phyloP scores from a whole-genome alignment of 495 filamentous ascomycete species.

The Talaromyces nanjingensis region DNA sequence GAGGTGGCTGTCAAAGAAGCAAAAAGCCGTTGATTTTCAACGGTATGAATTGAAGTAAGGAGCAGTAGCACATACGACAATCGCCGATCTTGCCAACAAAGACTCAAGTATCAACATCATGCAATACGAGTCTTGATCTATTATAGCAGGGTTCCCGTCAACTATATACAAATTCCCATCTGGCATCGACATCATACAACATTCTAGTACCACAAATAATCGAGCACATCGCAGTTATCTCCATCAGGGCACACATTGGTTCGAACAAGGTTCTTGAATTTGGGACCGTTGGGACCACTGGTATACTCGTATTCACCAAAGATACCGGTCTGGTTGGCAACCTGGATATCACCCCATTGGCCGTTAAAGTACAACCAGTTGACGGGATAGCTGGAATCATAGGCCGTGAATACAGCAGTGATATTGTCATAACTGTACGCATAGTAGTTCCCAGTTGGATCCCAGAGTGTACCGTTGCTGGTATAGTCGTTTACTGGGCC shows the following conservation, averaged over 20 bases:
- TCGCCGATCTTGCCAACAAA: neutral
- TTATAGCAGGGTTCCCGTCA: neutral
- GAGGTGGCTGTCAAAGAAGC: neutral
- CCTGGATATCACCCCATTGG: constrained; percentile 51
- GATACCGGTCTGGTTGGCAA: constrained; percentile 42
- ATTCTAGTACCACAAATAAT: neutral
- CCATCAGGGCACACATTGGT: constrained; percentile 33
- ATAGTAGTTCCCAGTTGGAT: constrained; percentile 44
- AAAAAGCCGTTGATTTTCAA: neutral
- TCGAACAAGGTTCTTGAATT: constrained; percentile 44
- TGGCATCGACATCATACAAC: neutral
- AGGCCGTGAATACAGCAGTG: constrained; percentile 34
- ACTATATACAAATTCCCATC: neutral
- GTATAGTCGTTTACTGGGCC: constrained; percentile 56
- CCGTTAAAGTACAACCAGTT: constrained; percentile 48
- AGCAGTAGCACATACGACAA: neutral
- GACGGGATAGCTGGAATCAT: constrained; percentile 32
- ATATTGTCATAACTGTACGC: constrained; percentile 39
- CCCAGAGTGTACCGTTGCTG: constrained; percentile 48
- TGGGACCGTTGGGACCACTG: constrained; percentile 49
- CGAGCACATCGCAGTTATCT: neutral
- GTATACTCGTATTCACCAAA: constrained; percentile 43
- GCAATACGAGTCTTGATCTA: neutral
- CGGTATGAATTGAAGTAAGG: neutral
- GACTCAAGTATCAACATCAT: neutral